phyloP scores from a whole-genome alignment of 441 rosid genomes.

The Euphorbia schlechtendalii region DNA sequence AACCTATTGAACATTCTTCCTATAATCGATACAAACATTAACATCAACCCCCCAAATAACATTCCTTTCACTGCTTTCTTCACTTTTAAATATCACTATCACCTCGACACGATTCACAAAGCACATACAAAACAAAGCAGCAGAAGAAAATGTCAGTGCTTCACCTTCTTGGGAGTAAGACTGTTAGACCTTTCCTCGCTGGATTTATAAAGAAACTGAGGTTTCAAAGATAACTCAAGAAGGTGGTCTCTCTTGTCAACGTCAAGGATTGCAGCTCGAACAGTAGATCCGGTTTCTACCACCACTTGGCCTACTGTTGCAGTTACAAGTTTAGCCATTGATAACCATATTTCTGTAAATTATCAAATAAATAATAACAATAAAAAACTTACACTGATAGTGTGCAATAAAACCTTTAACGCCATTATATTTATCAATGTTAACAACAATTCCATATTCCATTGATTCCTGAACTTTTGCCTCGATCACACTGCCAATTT shows the following conservation, averaged over 20 bases:
- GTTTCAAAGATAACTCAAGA: conserved; percentile 83
- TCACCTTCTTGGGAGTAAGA: conserved; percentile 54
- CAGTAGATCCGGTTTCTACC: conserved; percentile 47
- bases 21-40: too few relatives aligned
- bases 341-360: conserved; percentile 1
- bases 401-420: conserved; percentile 80
- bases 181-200: conserved; percentile 33
- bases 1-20: not conserved
- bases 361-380: conserved; percentile 3
- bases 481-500: conserved; percentile 59
- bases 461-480: conserved; percentile 70
- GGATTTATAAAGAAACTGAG: conserved; percentile 47
- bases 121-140: conserved; percentile 2
- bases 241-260: conserved; percentile 73
- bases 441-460: conserved; percentile 77
- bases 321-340: conserved; percentile 17
- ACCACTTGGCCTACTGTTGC: conserved; percentile 60
- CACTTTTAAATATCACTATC: not conserved
- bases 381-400: conserved; percentile 60
- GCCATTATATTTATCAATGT: conserved; percentile 54
- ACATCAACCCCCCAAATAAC: not conserved
- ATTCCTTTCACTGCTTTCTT: not conserved
- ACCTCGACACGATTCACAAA: not conserved
- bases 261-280: conserved; percentile 81
- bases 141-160: conserved; percentile 10